Conservation (phyloP, 75 land plant species). For the Adiantum capillusveneris region DNA sequence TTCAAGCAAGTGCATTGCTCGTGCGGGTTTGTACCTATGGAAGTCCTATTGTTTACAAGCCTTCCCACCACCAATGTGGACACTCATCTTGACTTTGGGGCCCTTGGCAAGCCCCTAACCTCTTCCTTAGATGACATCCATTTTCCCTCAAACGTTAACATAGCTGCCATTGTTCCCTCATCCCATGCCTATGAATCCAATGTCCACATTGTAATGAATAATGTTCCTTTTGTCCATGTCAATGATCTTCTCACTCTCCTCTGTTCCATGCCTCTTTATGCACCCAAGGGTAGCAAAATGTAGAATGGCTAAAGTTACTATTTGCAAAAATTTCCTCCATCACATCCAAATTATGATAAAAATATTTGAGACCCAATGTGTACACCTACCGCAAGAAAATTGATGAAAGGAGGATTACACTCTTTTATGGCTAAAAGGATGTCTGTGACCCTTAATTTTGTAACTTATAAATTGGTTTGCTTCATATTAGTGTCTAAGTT, state of each 20-base stretch:
- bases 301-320: too few species aligned
- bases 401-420: too few species aligned
- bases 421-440: too few species aligned
- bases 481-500: too few species aligned
- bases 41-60: background rate
- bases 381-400: too few species aligned
- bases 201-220: slow-evolving; percentile 1
- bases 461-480: too few species aligned
- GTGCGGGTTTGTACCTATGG: background rate
- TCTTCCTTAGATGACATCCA: background rate
- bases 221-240: background rate
- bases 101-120: background rate
- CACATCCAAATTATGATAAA: too few species aligned
- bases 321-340: too few species aligned
- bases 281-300: too few species aligned
- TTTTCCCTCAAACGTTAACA: slow-evolving; percentile 1
- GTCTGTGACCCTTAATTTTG: too few species aligned
- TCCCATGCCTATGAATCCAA: background rate
- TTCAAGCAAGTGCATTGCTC: slow-evolving; percentile 1
- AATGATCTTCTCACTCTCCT: background rate
- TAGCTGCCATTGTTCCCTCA: background rate
- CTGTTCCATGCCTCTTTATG: too few species aligned
- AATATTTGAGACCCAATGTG: too few species aligned
- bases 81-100: slow-evolving; percentile 2
- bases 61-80: background rate